Conservation (phyloP, 306 rosid species). For the Alnus rubra region DNA sequence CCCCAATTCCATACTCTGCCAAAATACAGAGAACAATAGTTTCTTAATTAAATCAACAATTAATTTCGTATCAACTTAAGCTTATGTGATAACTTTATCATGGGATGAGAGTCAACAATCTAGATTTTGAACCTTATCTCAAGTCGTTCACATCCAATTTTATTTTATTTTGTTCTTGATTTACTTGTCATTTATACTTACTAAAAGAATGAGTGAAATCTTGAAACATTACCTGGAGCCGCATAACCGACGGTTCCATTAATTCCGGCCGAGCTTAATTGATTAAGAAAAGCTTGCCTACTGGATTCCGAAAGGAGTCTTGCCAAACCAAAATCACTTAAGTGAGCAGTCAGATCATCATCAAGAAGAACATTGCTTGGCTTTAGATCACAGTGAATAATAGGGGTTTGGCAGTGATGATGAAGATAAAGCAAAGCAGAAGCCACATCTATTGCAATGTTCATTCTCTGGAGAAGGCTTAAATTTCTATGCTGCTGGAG, state of each 20-base stretch:
- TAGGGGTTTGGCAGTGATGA: slow-evolving; percentile 11
- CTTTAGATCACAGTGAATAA: slow-evolving; percentile 29
- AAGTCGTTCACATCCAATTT: too few relatives aligned
- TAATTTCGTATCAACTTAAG: too few relatives aligned
- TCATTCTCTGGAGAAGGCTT: slow-evolving; percentile 8
- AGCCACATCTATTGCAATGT: slow-evolving; percentile 25
- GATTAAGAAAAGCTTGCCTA: neutral
- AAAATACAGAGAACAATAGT: neutral
- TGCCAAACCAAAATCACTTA: slow-evolving; percentile 23
- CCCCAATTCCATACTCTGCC: slow-evolving; percentile 12
- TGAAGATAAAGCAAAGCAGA: slow-evolving; percentile 28
- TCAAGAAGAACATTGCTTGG: slow-evolving; percentile 28
- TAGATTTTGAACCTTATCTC: too few relatives aligned
- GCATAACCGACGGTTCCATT: slow-evolving; percentile 22
- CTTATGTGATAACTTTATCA: too few relatives aligned
- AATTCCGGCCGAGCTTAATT: neutral
- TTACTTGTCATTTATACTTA: neutral
- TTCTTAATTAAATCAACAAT: too few relatives aligned
- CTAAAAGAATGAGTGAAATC: neutral
- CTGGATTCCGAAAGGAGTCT: slow-evolving; percentile 6
- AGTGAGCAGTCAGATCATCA: slow-evolving; percentile 11
- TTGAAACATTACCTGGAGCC: neutral
- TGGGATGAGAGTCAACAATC: too few relatives aligned
- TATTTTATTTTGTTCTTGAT: too few relatives aligned
- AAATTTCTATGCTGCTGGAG: neutral